Evolutionary conservation across 768 basidiomycete species (phyloP), one percentile per base, ranked within the genome.

Genomic region (Lactarius sanguifluus): DNA sequence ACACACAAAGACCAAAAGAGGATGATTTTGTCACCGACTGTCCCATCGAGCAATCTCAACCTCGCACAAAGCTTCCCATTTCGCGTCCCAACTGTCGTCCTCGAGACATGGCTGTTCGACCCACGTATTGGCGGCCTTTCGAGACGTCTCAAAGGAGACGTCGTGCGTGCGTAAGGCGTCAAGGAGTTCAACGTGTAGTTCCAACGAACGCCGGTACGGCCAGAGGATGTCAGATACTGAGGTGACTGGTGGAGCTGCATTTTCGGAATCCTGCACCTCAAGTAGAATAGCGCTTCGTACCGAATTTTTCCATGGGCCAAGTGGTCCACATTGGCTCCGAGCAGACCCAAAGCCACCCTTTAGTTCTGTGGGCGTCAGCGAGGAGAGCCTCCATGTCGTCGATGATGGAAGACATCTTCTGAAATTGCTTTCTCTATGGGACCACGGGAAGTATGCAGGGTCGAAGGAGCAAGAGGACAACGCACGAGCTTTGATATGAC

Each of bases 271-370:
- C 30, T 7, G 32, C 30, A 12, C 12, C 47, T n/a, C 13, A 43
- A 40, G 2, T 18, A 32, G 2, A 43, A 59, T 10, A 12, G n/a
- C 25, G 20, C 34, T 30, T 34, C 80, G 50, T 66, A 90, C 92
- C 89, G 64, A 94, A 92, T 75, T 84, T 89, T 70, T 90, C 88
- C 32, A 93, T 76, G 0, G 92, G 80, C 92, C 92, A 94, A 13
- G 91, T 92, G 30, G 84, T 77, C 92, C 92, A 94, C 54, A 94
- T 78, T 1, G 90, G 86, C 66, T 92, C 89, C 69, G 84, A 79
- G 15, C 82, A 80, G 2, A 85, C 87, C 87, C 89, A 92, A 67
- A 80, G 77, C 78, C 84, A 86, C 0, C 92, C 91, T 74, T 90
- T 92, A 18, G 78, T 75, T 74, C 83, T 90, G 71, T 86, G 82